A percentile compares a stretch with the other conserved stretches of the same genome.
phyloP scores from a whole-genome alignment of 345 rosid genomes.

The Gossypium sturtianum region DNA sequence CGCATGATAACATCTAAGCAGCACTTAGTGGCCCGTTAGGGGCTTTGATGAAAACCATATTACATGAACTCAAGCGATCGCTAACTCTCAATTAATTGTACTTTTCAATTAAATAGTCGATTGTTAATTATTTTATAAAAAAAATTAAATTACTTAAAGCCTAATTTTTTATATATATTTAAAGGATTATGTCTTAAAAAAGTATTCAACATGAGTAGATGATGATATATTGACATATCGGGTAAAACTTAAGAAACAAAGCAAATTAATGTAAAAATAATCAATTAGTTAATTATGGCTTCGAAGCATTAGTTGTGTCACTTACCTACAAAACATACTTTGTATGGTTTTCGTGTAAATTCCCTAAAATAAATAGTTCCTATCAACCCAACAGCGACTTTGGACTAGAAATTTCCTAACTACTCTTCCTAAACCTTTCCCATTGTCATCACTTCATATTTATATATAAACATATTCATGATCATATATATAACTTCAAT shows the following conservation, averaged over 20 bases:
- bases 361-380: slow-evolving; percentile 17
- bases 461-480: too few species aligned
- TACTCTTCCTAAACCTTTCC: slow-evolving; percentile 57
- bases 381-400: slow-evolving; percentile 32
- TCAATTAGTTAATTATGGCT: neutral
- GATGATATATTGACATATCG: neutral
- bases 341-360: slow-evolving; percentile 28
- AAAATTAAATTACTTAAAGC: too few species aligned
- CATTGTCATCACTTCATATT: slow-evolving; percentile 22
- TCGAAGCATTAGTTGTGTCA: neutral
- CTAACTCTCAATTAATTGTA: too few species aligned
- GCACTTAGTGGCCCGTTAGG: too few species aligned
- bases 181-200: too few species aligned
- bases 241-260: neutral
- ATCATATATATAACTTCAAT: neutral
- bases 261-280: neutral
- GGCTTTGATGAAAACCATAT: too few species aligned
- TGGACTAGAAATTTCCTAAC: slow-evolving; percentile 42
- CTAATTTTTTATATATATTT: too few species aligned
- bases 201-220: too few species aligned
- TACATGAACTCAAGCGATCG: too few species aligned
- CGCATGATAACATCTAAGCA: too few species aligned
- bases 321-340: neutral
- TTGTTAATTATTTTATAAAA: too few species aligned
- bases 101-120: too few species aligned